Base-by-base conservation (phyloP, 1,284 basidiomycete species). In the Ustilago cynodontis region DNA sequence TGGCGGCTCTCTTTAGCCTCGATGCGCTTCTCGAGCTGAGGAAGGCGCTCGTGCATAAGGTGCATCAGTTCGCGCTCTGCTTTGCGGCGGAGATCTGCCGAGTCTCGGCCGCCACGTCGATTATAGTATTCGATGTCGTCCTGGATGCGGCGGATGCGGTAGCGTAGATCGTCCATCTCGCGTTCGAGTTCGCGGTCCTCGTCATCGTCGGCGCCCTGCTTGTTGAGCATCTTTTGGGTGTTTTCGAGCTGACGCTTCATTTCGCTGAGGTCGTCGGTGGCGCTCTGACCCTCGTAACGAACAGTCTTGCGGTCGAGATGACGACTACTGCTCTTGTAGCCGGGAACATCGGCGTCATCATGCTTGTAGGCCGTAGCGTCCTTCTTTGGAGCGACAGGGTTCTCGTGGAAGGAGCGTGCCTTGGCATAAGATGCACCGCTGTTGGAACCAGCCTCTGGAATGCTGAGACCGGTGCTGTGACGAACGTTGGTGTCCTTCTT, bases 321-420 rank as follows among this genome's bases (percentile, higher is more conserved):
- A 1, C 96, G 91, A 24, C 91, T 91, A 10, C 91, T 90, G n/a
- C 94, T 92, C 84, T 93, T 92, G 88, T 98, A 98, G 7, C 86
- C 87, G 59, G 91, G 89, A 7, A 80, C 78, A 31, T 83, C 81
- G 24, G 84, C 74, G 76, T 91, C 90, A 66, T 91, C 91, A 87
- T 98, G 93, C 83, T 94, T 94, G 89, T 98, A 99, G 51, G 95
- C 92, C 0, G 94, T 93, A 4, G 94, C 96, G 85, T 99, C 96
- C 91, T 91, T 35, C 92, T 89, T 22, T 89, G 88, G 18, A 86
- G 70, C 89, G 87, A 78, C 90, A 88, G 68, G 84, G 73, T 86
- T 86, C 47, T 84, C 77, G 71, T 87, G 84, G 85, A 94, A 92
- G 0, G 93, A 93, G 4, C 92, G 91, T 54, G 90, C 88, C 81